phyloP scores from a whole-genome alignment of 148 eudicot species.

The Nepenthes mirabilis region DNA sequence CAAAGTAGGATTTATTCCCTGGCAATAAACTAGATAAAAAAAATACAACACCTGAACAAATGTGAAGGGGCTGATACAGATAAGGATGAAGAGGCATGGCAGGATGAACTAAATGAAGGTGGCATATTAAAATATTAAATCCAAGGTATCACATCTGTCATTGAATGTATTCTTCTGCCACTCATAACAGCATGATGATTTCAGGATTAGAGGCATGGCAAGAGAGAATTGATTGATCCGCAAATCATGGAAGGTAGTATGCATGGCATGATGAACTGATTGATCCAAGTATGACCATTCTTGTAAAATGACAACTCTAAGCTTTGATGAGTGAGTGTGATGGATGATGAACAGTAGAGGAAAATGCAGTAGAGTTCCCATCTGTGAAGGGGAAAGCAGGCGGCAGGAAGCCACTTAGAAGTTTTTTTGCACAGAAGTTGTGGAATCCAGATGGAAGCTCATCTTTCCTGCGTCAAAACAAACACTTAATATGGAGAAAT shows the following conservation, averaged over 20 bases:
- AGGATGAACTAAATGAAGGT: slow-evolving; percentile 69
- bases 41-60: slow-evolving; percentile 72
- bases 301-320: slow-evolving; percentile 36
- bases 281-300: slow-evolving; percentile 32
- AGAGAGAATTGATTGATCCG: slow-evolving; percentile 38
- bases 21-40: slow-evolving; percentile 15
- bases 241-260: slow-evolving; percentile 29
- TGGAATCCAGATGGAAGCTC: slow-evolving; percentile 74
- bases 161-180: slow-evolving; percentile 67
- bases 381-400: slow-evolving; percentile 56
- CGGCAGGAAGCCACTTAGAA: slow-evolving; percentile 49
- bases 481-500: slow-evolving; percentile 54
- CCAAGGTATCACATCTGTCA: slow-evolving; percentile 55
- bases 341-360: slow-evolving; percentile 37
- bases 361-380: slow-evolving; percentile 36
- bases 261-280: slow-evolving; percentile 27
- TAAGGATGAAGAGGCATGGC: slow-evolving; percentile 64
- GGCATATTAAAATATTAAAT: slow-evolving; percentile 49
- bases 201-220: slow-evolving; percentile 68
- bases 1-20: slow-evolving; percentile 30
- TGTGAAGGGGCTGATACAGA: slow-evolving; percentile 1
- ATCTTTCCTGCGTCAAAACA: slow-evolving; percentile 89
- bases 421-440: slow-evolving; percentile 42
- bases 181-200: slow-evolving; percentile 39
- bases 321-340: slow-evolving; percentile 37